Conservation (phyloP, 345 rosid genomes). For the Diplotaxis tenuifolia region DNA sequence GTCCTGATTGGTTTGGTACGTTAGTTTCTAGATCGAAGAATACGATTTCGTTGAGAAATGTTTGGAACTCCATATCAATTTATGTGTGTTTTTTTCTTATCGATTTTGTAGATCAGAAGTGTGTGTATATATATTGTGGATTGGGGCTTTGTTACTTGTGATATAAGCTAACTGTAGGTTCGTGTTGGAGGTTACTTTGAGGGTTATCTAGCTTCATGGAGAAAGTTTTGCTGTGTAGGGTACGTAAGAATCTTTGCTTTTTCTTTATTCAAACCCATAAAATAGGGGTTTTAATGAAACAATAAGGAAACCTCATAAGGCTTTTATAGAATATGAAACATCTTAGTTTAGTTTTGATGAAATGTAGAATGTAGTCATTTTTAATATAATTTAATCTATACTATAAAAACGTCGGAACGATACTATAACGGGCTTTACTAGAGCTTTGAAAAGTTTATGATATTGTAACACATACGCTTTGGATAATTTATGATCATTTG, state of each 20-base stretch:
- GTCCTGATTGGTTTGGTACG: conserved; percentile 61
- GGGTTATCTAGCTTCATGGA: conserved; percentile 32
- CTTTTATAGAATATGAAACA: background rate
- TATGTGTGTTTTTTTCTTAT: background rate
- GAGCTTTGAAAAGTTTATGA: too few relatives aligned
- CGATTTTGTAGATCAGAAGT: background rate
- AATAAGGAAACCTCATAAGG: background rate
- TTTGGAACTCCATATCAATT: conserved; percentile 25
- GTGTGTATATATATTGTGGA: conserved; percentile 36
- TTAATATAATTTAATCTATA: background rate
- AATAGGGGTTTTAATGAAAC: background rate
- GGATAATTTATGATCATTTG: too few relatives aligned
- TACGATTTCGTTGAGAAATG: conserved; percentile 48
- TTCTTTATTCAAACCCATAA: conserved; percentile 11
- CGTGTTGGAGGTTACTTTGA: conserved; percentile 41
- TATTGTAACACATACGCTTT: too few relatives aligned
- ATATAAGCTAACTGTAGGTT: conserved; percentile 42
- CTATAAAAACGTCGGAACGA: background rate
- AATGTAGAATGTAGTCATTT: background rate
- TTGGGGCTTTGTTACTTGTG: conserved; percentile 39
- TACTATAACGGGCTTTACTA: background rate
- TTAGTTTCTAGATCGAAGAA: conserved; percentile 89
- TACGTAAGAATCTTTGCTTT: conserved; percentile 38
- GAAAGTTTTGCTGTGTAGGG: conserved; percentile 31
- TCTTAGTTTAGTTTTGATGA: background rate